A percentile compares a stretch with the other conserved stretches of the same genome.
These are phyloP conservation scores for Hordeum vulgare DNA, from an alignment of 176 grass and related monocot species.

Conservation along the genomic window MorexV3_pseudomolecules_assembly NC_058524.1:54199412-54199911, in stretches of 20 bases:
- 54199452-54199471: neutral
- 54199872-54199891: neutral
- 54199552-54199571: neutral
- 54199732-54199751: neutral
- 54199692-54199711: neutral
- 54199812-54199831: neutral
- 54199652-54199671: neutral
- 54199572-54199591: neutral
- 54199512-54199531: neutral
- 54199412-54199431: neutral
- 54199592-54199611: neutral
- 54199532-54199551: neutral
- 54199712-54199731: neutral
- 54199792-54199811: constrained; percentile 5
- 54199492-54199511: neutral
- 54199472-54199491: neutral
- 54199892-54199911: neutral
- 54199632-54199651: neutral
- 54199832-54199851: neutral
- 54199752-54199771: neutral
- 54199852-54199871: neutral
- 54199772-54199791: neutral
- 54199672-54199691: neutral
- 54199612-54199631: neutral
- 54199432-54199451: neutral